These are phyloP conservation scores for Arctium minus DNA, from an alignment of 129 eudicot genomes.

Conservation along the genomic window DNA sequence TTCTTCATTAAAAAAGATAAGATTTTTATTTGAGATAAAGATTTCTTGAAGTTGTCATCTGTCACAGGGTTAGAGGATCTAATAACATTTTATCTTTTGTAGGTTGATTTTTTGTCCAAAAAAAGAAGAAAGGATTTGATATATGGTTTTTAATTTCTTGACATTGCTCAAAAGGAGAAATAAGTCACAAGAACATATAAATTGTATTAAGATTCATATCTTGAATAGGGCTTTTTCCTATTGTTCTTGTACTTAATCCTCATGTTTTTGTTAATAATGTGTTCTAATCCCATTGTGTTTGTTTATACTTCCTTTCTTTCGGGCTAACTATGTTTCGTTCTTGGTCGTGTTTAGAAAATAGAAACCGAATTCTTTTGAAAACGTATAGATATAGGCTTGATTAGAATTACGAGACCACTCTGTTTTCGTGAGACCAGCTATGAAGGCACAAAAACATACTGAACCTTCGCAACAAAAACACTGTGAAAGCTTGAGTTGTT, in stretches of 20 bases:
- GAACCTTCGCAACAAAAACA: too few species aligned
- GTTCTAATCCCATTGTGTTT: not conserved
- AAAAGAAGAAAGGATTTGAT: conserved; percentile 30
- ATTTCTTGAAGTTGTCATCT: conserved; percentile 34
- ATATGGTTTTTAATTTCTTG: conserved; percentile 35
- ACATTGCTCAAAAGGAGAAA: conserved; percentile 33
- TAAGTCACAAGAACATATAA: conserved; percentile 24
- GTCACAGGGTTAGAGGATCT: conserved; percentile 34
- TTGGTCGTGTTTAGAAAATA: not conserved
- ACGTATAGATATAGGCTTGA: too few species aligned
- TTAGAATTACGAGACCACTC: too few species aligned
- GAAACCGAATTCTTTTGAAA: not conserved
- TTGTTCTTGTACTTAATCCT: conserved; percentile 18
- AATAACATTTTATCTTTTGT: conserved; percentile 36
- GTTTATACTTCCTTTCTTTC: not conserved
- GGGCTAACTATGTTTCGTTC: not conserved
- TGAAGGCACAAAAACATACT: not conserved
- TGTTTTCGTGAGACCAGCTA: not conserved
- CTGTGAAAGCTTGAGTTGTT: too few species aligned
- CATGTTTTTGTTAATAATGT: conserved; percentile 7
- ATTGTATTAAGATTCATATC: not conserved
- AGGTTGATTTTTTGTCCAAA: conserved; percentile 30
- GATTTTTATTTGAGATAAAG: conserved; percentile 58
- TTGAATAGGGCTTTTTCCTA: conserved; percentile 4
- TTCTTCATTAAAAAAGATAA: conserved; percentile 31